Conservation (phyloP, 805 yeast genomes). For the Isabelozyma rhagii region DNA sequence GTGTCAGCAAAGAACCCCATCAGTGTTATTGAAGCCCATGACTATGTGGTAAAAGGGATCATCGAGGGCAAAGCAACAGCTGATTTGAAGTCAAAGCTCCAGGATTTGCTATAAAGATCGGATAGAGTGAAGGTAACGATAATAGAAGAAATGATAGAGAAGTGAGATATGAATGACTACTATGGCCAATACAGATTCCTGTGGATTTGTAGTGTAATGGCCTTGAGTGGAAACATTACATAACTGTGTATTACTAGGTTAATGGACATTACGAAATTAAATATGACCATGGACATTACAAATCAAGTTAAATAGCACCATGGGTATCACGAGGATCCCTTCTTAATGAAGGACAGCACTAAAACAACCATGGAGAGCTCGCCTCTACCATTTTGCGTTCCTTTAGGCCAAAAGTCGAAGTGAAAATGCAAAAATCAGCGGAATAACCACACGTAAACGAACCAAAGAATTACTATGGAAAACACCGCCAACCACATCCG, state of each 20-base stretch:
- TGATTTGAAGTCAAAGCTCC: background rate
- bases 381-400: no score
- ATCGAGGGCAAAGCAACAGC: background rate
- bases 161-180: background rate
- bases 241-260: no score
- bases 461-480: conserved; percentile 31
- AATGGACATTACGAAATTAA: no score
- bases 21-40: background rate
- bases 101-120: background rate
- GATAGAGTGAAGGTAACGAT: background rate
- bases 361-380: no score
- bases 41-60: background rate
- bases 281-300: no score
- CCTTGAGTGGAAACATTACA: no score
- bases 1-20: background rate
- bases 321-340: no score
- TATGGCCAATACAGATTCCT: no score
- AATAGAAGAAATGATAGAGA: background rate
- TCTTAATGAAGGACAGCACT: no score
- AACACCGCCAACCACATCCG: conserved; percentile 43
- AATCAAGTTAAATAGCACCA: no score
- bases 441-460: conserved; percentile 41
- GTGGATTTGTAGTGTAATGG: no score
- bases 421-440: conserved; percentile 5
- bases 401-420: background rate